A percentile compares a stretch with the other conserved stretches of the same genome.
Conservation (phyloP, 306 rosid genomes). For the Adenanthera pavonina region DNA sequence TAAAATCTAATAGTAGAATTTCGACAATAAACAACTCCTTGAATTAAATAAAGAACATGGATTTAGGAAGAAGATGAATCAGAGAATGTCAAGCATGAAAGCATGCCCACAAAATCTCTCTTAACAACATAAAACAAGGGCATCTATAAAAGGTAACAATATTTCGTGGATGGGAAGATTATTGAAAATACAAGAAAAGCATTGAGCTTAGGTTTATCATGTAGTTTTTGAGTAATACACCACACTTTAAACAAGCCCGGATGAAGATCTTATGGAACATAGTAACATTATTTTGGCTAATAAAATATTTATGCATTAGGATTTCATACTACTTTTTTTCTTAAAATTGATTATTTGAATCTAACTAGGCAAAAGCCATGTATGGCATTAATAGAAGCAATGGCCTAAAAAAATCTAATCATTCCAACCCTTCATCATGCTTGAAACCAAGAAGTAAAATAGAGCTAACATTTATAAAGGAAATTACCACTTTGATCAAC, state of each 20-base stretch:
- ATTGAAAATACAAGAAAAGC: slow-evolving; percentile 27
- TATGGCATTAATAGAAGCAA: slow-evolving; percentile 28
- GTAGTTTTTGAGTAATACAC: slow-evolving; percentile 27
- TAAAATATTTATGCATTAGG: slow-evolving; percentile 23
- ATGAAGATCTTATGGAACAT: slow-evolving; percentile 14
- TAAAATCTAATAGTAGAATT: slow-evolving; percentile 25
- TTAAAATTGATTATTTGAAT: slow-evolving; percentile 18
- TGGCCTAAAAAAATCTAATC: slow-evolving; percentile 33
- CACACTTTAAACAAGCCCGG: background rate
- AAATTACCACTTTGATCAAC: slow-evolving; percentile 27
- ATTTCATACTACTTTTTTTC: background rate
- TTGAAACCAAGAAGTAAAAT: slow-evolving; percentile 15
- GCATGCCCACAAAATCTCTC: slow-evolving; percentile 18
- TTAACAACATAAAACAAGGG: slow-evolving; percentile 12
- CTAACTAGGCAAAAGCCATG: slow-evolving; percentile 10
- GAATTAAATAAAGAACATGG: slow-evolving; percentile 18
- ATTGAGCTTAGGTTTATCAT: slow-evolving; percentile 24
- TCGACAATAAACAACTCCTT: slow-evolving; percentile 1
- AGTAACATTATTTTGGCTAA: slow-evolving; percentile 21
- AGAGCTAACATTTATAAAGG: slow-evolving; percentile 30
- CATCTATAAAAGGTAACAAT: slow-evolving; percentile 18
- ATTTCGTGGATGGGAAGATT: slow-evolving; percentile 3
- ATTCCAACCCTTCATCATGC: slow-evolving; percentile 28
- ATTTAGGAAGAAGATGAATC: background rate
- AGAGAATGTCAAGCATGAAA: slow-evolving; percentile 3